Evolutionary conservation across 306 rosid species (phyloP), one percentile per base, ranked within the genome.

Genomic region (Castanea mollissima): DNA sequence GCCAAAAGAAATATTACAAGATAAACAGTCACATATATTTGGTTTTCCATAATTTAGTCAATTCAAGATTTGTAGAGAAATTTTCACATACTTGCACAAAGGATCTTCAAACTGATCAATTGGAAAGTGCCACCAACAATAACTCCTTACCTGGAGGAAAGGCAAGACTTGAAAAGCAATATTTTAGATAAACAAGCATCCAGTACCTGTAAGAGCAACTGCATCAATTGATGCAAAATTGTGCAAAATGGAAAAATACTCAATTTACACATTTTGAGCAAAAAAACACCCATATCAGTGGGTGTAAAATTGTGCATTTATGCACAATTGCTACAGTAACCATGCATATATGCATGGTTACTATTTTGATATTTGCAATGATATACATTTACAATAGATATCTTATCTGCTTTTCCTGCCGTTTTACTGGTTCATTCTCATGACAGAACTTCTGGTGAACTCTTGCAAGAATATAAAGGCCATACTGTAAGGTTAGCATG

Each of bases 101-200:
- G 29, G 59, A 20, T 23, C 56, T 52, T 71, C 15, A 20, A 60
- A 81, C 13, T 31, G 59, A 23, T 64, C 54, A 52, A 69, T 52
- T 69, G 31, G 54, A 80, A 14, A 67, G 46, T 38, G 29, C 49
- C 75, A 73, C 46, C 64, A 44, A 58, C 25, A 63, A 59, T 14
- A 32, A 72, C 75, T 54, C 69, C 78, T 38, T 90, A 94, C 99
- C 99, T 82, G 99, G 99, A 52, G 99, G 99, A 87, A 95, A 95
- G 83, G 92, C 92, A 84, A 93, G 91, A 81, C 99, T 98, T 6
- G 91, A 90, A 86, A 95, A 95, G 87, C 99, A 92, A 88, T 95
- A 95, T 85, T 91, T 95, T 80, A 95, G 89, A 87, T 95, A 95
- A 88, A 95, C 92, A 74, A 95, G 92, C 88, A 90, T 91, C 87